These are phyloP conservation scores for Spathaspora hagerdaliae DNA, from an alignment of 805 yeast species.

Conservation along the genomic window DNA sequence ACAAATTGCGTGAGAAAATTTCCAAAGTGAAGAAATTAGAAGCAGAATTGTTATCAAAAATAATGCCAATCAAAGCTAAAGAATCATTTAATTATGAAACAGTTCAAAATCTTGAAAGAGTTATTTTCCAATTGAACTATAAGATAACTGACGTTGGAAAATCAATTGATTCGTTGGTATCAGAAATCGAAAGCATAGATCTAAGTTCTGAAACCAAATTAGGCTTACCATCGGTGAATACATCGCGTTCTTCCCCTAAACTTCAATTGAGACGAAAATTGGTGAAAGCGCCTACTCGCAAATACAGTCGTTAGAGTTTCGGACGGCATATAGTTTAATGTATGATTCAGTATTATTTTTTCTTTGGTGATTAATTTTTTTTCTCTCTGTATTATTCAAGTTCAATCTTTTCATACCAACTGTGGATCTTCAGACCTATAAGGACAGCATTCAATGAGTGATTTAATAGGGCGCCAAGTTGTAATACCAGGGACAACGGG, in stretches of 20 bases:
- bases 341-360: no score
- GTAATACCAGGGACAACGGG: conserved; percentile 59
- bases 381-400: neutral
- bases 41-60: conserved; percentile 17
- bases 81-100: conserved; percentile 12
- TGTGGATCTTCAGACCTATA: neutral
- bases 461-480: conserved; percentile 31
- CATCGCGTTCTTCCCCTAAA: neutral
- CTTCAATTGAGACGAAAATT: neutral
- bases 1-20: conserved; percentile 23
- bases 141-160: conserved; percentile 12
- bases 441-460: conserved; percentile 17
- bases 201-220: neutral
- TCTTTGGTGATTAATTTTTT: neutral
- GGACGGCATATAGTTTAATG: no score
- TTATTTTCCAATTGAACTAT: conserved; percentile 24
- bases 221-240: neutral
- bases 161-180: conserved; percentile 10
- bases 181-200: conserved; percentile 4
- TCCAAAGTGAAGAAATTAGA: conserved; percentile 17
- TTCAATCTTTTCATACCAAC: neutral
- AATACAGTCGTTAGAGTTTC: no score
- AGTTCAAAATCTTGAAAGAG: conserved; percentile 22
- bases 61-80: conserved; percentile 33
- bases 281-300: neutral